Evolutionary conservation across 257 asterid species (phyloP).

Genomic region (Ligustrum vulgare): DNA sequence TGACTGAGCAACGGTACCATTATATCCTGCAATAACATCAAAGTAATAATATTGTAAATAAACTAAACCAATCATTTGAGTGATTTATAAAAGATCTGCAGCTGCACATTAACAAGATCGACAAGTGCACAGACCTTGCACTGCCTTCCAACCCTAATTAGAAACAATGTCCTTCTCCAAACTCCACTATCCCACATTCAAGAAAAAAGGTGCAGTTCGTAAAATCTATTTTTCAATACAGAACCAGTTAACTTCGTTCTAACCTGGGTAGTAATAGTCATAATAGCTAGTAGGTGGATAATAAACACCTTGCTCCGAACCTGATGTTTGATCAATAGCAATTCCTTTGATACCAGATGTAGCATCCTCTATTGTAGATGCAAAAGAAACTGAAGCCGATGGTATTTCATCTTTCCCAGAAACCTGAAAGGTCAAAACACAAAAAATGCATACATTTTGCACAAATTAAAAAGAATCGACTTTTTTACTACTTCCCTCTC

Average conservation of each 20-base stretch:
- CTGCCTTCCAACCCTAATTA: background rate
- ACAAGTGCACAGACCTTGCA: background rate
- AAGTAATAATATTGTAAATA: background rate
- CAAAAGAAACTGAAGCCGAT: conserved; percentile 36
- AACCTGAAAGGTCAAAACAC: conserved; percentile 33
- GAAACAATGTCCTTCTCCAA: background rate
- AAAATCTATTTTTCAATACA: conserved; percentile 7
- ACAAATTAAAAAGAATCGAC: background rate
- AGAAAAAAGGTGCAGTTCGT: background rate
- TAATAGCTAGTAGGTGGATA: conserved; percentile 58
- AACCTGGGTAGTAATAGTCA: conserved; percentile 67
- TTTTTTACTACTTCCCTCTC: background rate
- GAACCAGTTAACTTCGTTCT: conserved; percentile 26
- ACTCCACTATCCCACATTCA: background rate
- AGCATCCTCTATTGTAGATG: conserved; percentile 35
- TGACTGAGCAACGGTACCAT: conserved; percentile 44
- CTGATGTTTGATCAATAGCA: conserved; percentile 35
- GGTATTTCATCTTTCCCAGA: conserved; percentile 39
- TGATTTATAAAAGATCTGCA: background rate
- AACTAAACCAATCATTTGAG: background rate
- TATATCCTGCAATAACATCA: conserved; percentile 43
- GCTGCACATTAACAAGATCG: background rate
- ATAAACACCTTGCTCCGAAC: conserved; percentile 50
- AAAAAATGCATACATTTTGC: background rate
- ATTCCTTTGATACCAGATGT: conserved; percentile 36